Evolutionary conservation across 129 eudicot genomes (phyloP).

Genomic region (Flaveria trinervia): DNA sequence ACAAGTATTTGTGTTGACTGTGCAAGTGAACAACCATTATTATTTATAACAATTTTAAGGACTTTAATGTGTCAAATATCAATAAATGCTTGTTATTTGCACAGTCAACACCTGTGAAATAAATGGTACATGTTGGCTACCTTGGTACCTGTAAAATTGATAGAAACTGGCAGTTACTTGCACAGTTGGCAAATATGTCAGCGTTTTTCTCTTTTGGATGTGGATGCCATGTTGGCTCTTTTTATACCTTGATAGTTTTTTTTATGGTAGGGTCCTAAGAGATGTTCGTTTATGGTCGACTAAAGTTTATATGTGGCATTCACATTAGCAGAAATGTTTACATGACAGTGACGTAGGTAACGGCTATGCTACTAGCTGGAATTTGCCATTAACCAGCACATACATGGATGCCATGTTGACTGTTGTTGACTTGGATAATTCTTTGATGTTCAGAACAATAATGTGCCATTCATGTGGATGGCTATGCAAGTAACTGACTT

Average conservation of each 20-base stretch:
- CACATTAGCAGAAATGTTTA: not conserved
- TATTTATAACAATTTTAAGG: not conserved
- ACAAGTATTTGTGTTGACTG: constrained; percentile 2
- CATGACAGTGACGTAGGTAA: too few relatives aligned
- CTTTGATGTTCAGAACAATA: not conserved
- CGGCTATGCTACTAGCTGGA: too few relatives aligned
- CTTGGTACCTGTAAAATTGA: not conserved
- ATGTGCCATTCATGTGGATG: not conserved
- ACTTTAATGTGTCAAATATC: not conserved
- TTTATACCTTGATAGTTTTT: too few relatives aligned
- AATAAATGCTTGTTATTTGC: not conserved
- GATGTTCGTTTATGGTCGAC: not conserved
- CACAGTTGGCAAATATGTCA: not conserved
- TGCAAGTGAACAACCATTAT: not conserved
- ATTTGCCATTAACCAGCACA: not conserved
- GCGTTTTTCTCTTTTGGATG: too few relatives aligned
- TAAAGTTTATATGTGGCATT: not conserved
- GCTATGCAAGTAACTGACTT: not conserved
- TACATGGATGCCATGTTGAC: not conserved
- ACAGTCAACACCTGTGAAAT: not conserved
- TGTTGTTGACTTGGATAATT: not conserved
- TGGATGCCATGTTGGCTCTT: too few relatives aligned
- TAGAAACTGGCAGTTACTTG: not conserved
- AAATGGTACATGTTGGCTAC: not conserved
- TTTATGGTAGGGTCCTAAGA: not conserved